These are phyloP conservation scores for Narthecium ossifragum DNA, from an alignment of 106 monocot species.

Conservation along the genomic window DNA sequence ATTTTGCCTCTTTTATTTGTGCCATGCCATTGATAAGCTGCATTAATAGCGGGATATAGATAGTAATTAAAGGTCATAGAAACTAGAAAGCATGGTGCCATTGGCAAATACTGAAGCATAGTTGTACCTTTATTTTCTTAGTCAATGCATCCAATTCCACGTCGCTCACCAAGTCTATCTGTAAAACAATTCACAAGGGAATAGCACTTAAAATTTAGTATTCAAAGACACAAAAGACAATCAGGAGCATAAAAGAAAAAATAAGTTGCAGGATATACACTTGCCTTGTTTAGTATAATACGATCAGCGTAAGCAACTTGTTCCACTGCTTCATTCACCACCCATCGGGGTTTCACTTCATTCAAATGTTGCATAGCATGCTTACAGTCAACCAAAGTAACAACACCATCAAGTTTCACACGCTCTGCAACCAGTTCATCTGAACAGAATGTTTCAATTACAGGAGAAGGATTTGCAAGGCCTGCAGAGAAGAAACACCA, in stretches of 20 bases:
- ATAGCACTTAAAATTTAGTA: background rate
- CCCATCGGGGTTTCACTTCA: constrained; percentile 95
- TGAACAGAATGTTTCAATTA: constrained; percentile 92
- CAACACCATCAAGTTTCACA: constrained; percentile 97
- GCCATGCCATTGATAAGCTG: constrained; percentile 91
- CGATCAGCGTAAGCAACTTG: constrained; percentile 98
- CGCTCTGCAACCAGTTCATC: constrained; percentile 77
- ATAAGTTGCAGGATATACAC: background rate
- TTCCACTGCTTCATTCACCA: constrained; percentile 94
- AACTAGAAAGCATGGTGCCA: background rate
- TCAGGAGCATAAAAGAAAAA: background rate
- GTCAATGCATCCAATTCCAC: constrained; percentile 49
- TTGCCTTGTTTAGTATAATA: constrained; percentile 90
- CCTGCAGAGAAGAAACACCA: constrained; percentile 31
- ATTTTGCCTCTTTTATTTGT: constrained; percentile 66
- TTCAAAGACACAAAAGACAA: background rate
- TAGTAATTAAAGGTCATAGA: constrained; percentile 7
- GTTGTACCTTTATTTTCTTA: constrained; percentile 56
- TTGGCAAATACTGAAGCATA: constrained; percentile 2
- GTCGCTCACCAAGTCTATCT: constrained; percentile 79
- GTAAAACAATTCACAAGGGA: constrained; percentile 1
- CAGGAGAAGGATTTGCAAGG: constrained; percentile 96
- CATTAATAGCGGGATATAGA: no score
- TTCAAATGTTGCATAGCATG: constrained; percentile 93
- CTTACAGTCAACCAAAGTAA: constrained; percentile 94